Evolutionary conservation across 2,329 filamentous ascomycete species (phyloP).

Genomic region (Alternaria viburni): DNA sequence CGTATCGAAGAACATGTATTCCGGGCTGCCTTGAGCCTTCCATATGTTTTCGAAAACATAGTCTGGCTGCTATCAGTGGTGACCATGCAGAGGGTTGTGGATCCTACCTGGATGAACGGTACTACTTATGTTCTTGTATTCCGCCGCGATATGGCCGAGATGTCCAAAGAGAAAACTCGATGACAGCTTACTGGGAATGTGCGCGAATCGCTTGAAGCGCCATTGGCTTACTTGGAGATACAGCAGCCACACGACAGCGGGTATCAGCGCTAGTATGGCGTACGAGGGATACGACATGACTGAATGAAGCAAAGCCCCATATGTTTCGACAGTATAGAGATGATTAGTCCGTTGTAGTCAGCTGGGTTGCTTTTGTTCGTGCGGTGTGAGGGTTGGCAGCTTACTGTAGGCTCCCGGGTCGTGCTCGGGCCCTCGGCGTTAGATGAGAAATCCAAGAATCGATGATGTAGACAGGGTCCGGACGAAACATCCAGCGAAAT

Average conservation of each 20-base stretch:
- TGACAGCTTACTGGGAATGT: constrained; percentile 29
- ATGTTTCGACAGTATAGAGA: neutral
- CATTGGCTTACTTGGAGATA: constrained; percentile 32
- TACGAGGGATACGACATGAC: constrained; percentile 28
- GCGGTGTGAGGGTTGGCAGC: neutral
- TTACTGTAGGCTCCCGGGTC: neutral
- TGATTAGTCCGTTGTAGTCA: neutral
- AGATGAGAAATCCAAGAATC: neutral
- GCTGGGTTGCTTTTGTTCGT: neutral
- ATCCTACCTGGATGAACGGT: constrained; percentile 36
- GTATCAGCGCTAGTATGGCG: constrained; percentile 26
- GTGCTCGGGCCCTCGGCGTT: constrained; percentile 1
- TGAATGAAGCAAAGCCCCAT: neutral
- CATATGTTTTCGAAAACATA: constrained; percentile 41
- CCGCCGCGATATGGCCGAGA: constrained; percentile 32
- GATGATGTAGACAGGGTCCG: neutral
- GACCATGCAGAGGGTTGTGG: neutral
- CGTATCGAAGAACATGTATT: constrained; percentile 39
- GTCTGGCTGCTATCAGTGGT: constrained; percentile 25
- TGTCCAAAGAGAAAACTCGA: constrained; percentile 37
- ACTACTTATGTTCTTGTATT: constrained; percentile 30
- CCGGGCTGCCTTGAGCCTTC: constrained; percentile 33
- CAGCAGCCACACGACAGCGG: constrained; percentile 23
- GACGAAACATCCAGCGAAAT: neutral
- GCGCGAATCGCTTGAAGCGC: constrained; percentile 33